Base-by-base conservation (phyloP, 352 stramenopile species). In the Pythium aristosporum region DNA sequence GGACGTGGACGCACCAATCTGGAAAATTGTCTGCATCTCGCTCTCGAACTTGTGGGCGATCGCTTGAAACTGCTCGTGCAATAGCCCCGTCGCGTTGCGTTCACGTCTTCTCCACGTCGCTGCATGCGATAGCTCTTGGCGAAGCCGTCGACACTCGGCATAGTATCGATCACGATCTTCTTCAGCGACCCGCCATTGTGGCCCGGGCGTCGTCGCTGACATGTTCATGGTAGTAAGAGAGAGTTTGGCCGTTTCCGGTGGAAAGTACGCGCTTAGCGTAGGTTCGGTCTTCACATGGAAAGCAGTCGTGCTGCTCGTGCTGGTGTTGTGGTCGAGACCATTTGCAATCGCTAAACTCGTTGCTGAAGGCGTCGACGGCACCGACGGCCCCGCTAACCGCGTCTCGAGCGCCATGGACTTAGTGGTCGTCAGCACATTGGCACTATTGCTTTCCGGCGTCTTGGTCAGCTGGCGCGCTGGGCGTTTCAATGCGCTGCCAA, bases 121-220 rank as follows among this genome's bases (percentile, higher is more conserved):
- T 1, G 72, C 71, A 20, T 75, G 70, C 11, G 72, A 79, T 18
- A 92, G 48, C 54, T 91, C 82, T 57, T 88, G 76, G n/a, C 78
- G 76, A 55, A 91, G 68, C n/a, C 74, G 71, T 21, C 80, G 80
- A 30, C 68, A 84, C 49, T 91, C 82, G 8, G 82, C 73, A 57
- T 82, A 88, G 51, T 91, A 91, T 18, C 82, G 75, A 25, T 91
- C 80, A 20, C 83, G 83, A 61, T 91, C 82, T 49, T 89, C 73
- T 23, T 76, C 56, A 23, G 61, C 67, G 1, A 89, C 80, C 54
- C 76, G 69, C 63, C 70, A 86, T n/a, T 60, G 63, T 9, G 68
- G 25, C 5, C 78, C 68, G 12, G 68, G 57, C 28, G 76, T 75
- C 18, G 76, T 73, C 3, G 80, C 50, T 12, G 57, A 77, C 9